A percentile compares a stretch with the other conserved stretches of the same genome.
Conservation (phyloP, 2,329 filamentous ascomycete species). For the Curvularia verruculosa region DNA sequence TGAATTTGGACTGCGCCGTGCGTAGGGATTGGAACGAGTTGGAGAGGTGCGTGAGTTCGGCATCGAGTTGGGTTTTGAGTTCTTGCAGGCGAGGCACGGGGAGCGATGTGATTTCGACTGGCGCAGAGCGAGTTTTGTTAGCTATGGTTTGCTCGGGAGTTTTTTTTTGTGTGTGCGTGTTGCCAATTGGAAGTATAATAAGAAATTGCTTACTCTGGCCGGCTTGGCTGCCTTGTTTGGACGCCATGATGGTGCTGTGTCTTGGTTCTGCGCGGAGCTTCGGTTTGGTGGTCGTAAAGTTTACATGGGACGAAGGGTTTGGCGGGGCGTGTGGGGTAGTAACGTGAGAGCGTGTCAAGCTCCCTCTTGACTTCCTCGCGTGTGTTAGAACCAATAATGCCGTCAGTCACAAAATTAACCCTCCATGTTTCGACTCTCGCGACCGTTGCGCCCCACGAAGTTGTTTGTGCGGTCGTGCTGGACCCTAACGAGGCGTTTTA, state of each 20-base stretch:
- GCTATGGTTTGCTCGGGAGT: not conserved
- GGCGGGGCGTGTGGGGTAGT: constrained; percentile 29
- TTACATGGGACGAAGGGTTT: constrained; percentile 24
- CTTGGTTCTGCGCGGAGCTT: constrained; percentile 7
- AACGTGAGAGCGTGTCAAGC: constrained; percentile 32
- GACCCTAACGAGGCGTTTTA: not conserved
- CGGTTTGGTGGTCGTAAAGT: constrained; percentile 16
- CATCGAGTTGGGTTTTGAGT: constrained; percentile 94
- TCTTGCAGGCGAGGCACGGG: constrained; percentile 83
- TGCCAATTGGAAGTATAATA: not conserved
- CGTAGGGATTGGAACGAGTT: constrained; percentile 88
- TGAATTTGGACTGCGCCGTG: constrained; percentile 88
- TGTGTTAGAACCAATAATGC: not conserved
- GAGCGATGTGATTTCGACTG: constrained; percentile 74
- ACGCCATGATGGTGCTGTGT: constrained; percentile 25
- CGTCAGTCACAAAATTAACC: not conserved
- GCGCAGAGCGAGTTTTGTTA: constrained; percentile 11
- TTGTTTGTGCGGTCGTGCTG: not conserved
- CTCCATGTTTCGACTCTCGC: constrained; percentile 4
- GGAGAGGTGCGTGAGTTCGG: constrained; percentile 93
- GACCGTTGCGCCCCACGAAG: not conserved
- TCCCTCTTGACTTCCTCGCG: not conserved
- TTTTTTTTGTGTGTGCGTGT: not conserved
- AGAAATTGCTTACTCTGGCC: constrained; percentile 34
- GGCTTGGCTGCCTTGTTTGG: constrained; percentile 34